Percentiles rank a stretch among this genome's conserved stretches.
These are phyloP conservation scores for Candida hungchunana DNA, from an alignment of 805 yeast species.

Conservation along the genomic window DNA sequence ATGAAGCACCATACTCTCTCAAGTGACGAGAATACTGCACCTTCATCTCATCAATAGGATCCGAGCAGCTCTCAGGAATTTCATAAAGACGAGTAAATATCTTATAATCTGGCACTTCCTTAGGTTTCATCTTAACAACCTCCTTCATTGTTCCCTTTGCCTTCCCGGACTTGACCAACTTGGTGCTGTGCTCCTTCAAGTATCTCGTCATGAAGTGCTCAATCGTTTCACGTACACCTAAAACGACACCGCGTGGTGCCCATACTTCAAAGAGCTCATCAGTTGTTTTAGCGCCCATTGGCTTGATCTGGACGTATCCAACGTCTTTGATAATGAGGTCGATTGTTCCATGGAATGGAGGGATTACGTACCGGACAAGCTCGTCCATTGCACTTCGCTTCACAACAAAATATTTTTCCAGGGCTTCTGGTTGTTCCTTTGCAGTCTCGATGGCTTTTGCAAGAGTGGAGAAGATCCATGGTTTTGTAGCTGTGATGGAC, in stretches of 20 bases:
- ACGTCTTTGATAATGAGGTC: conserved; percentile 62
- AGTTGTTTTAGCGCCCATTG: conserved; percentile 45
- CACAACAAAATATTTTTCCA: conserved; percentile 26
- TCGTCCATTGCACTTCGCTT: conserved; percentile 29
- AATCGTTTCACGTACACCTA: conserved; percentile 52
- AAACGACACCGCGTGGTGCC: conserved; percentile 53
- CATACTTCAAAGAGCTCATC: conserved; percentile 41
- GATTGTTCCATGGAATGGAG: conserved; percentile 65
- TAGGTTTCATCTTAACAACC: conserved; percentile 20
- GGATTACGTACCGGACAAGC: conserved; percentile 47
- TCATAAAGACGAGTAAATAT: conserved; percentile 24
- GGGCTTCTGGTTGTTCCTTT: conserved; percentile 24
- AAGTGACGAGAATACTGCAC: conserved; percentile 19
- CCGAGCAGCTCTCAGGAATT: conserved; percentile 20
- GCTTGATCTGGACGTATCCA: conserved; percentile 58
- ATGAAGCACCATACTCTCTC: conserved; percentile 22
- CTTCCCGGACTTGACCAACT: conserved; percentile 10
- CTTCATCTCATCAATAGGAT: conserved; percentile 30
- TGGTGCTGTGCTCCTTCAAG: conserved; percentile 29
- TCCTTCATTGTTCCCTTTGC: conserved; percentile 11
- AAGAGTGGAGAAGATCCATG: conserved; percentile 27
- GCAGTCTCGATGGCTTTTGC: conserved; percentile 32
- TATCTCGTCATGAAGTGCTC: conserved; percentile 33
- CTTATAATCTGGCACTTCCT: conserved; percentile 22
- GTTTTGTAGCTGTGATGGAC: conserved; percentile 37